Evolutionary conservation across 306 rosid genomes (phyloP), one percentile per base, ranked within the genome.

Genomic region (Castanea mollissima): DNA sequence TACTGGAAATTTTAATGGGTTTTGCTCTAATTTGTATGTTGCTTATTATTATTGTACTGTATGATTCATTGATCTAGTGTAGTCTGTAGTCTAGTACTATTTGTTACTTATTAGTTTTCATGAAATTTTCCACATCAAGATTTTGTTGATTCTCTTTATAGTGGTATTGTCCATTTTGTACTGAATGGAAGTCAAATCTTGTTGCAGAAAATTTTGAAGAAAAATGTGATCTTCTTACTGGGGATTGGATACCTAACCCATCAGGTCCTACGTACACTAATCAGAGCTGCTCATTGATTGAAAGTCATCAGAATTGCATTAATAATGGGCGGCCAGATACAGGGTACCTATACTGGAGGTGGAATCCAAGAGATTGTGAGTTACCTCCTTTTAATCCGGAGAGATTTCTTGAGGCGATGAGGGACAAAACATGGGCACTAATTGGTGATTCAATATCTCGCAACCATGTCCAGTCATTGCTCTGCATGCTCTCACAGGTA

Each of bases 381-480:
- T 80, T 96, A 55, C 94, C 93, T 4, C 76, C 44, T 73, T 88
- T 96, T 60, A 86, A 91, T 81, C 86, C 98, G 0, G 62, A 58
- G 55, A 88, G 83, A 76, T 93, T 96, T 84, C 98, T 96, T 27
- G 80, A 81, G 56, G 76, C 29, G 76, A 93, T 93, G 99, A 89
- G 97, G 79, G 74, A 86, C 77, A 96, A 93, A 82, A 65, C 76
- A 19, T 96, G 94, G 99, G 99, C 92, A 38, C 79, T 96, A 77
- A 88, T 96, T 21, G 99, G 99, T 10, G 99, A 96, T 87, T 96
- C 99, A 1, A 96, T 96, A 65, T 82, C 93, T 34, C 98, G 99
- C 51, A 96, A 96, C 86, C 99, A 96, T 82, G 96, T 93, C 20
- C 99, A 96, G 69, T 96, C 99, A 0, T 60, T 93, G 83, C 79